These are phyloP conservation scores for Leucaena leucocephala DNA, from an alignment of 306 rosid species.

Conservation along the genomic window DNA sequence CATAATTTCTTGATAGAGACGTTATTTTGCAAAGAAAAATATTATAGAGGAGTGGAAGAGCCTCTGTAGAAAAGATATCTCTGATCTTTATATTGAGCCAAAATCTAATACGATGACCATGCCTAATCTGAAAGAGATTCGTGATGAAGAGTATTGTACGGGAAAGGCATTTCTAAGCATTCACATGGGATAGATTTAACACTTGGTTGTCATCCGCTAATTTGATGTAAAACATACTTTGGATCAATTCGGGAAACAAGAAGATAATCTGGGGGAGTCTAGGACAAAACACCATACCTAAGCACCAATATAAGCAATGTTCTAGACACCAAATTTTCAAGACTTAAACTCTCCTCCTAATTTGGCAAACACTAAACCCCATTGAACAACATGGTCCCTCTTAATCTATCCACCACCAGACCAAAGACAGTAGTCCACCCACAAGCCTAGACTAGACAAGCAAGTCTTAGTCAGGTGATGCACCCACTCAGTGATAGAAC, in stretches of 20 bases:
- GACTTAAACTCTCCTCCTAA: neutral
- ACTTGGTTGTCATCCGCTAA: no score
- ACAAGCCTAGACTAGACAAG: neutral
- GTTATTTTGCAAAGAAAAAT: neutral
- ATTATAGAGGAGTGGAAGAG: neutral
- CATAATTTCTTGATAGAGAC: neutral
- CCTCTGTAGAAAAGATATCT: neutral
- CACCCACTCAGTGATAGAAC: neutral
- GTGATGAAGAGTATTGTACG: neutral
- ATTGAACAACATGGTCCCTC: neutral
- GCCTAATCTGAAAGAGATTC: neutral
- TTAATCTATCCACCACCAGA: neutral
- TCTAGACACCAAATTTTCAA: neutral
- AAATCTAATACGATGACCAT: neutral
- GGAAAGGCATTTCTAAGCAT: neutral
- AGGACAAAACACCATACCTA: neutral
- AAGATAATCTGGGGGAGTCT: neutral
- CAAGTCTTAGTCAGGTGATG: neutral
- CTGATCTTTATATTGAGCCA: neutral
- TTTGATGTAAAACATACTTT: neutral
- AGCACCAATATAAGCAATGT: neutral
- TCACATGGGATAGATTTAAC: neutral
- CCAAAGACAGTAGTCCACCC: neutral
- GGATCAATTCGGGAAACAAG: neutral
- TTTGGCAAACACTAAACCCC: neutral